Percentiles rank a stretch among this genome's conserved stretches.
phyloP scores from a whole-genome alignment of 2,329 filamentous ascomycete species.

The Fusarium musae region DNA sequence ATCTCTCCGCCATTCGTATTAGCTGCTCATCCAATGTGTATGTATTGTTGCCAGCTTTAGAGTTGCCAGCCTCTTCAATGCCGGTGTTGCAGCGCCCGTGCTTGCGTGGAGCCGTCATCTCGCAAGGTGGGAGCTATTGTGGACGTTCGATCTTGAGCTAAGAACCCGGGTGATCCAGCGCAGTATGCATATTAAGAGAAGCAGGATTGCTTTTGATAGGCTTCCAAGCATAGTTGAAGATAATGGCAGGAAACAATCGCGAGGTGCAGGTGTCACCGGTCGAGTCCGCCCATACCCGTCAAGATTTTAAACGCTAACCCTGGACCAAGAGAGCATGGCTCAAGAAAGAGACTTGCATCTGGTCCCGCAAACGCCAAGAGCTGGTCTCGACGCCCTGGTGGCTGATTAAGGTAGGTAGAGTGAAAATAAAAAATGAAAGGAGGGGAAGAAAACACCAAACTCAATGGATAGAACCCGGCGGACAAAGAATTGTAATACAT shows the following conservation, averaged over 20 bases:
- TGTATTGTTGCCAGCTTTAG: neutral
- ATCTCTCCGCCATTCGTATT: neutral
- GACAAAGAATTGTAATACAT: conserved; percentile 3
- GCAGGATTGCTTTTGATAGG: neutral
- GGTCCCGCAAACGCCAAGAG: conserved; percentile 21
- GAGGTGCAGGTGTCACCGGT: conserved; percentile 22
- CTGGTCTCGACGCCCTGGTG: conserved; percentile 26
- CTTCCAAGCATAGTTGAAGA: neutral
- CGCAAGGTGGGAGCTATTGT: conserved; percentile 24
- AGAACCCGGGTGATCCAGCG: conserved; percentile 17
- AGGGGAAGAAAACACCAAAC: neutral
- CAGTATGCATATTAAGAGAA: neutral
- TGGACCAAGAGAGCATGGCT: conserved; percentile 24
- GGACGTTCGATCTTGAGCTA: neutral
- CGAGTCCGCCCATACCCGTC: conserved; percentile 19
- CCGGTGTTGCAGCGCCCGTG: neutral
- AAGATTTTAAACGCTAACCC: conserved; percentile 35
- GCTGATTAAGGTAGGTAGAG: conserved; percentile 14
- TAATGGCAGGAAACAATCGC: conserved; percentile 8
- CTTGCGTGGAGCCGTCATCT: conserved; percentile 29
- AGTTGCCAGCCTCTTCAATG: conserved; percentile 1
- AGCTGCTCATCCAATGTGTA: neutral
- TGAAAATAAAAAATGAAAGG: neutral
- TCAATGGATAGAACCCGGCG: neutral
- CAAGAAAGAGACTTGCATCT: conserved; percentile 36